A percentile compares a stretch with the other conserved stretches of the same genome.
These are phyloP conservation scores for Diophrys appendiculata DNA, from an alignment of 73 alveolate species.

Conservation along the genomic window DNA sequence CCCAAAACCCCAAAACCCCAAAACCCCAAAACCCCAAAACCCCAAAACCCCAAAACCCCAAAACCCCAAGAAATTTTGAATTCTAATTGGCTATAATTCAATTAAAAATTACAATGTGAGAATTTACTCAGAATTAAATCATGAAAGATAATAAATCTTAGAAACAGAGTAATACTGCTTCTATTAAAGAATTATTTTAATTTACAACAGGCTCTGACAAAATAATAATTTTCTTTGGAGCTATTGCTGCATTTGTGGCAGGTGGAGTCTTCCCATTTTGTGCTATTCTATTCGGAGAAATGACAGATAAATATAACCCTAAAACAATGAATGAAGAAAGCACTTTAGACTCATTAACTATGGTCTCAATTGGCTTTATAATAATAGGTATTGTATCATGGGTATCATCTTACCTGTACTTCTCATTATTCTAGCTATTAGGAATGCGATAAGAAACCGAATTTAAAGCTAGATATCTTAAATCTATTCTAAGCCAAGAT, in stretches of 20 bases:
- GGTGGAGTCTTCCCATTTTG: slow-evolving; percentile 60
- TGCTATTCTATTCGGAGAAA: slow-evolving; percentile 57
- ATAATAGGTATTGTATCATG: neutral
- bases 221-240: no score
- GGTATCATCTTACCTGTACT: slow-evolving; percentile 1
- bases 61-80: no score
- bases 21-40: no score
- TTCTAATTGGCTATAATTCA: no score
- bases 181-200: no score
- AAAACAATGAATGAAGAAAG: neutral
- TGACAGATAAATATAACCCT: slow-evolving; percentile 50
- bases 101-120: no score
- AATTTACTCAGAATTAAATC: no score
- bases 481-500: slow-evolving; percentile 4
- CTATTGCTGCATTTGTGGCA: slow-evolving; percentile 53
- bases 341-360: neutral
- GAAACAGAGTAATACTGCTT: no score
- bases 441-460: neutral
- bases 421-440: neutral
- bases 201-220: no score
- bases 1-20: no score
- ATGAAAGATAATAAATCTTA: no score
- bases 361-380: neutral
- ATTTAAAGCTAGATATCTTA: slow-evolving; percentile 2
- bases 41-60: no score